These are phyloP conservation scores for Penicillium antarcticum DNA, from an alignment of 495 filamentous ascomycete species.

Conservation along the genomic window DNA sequence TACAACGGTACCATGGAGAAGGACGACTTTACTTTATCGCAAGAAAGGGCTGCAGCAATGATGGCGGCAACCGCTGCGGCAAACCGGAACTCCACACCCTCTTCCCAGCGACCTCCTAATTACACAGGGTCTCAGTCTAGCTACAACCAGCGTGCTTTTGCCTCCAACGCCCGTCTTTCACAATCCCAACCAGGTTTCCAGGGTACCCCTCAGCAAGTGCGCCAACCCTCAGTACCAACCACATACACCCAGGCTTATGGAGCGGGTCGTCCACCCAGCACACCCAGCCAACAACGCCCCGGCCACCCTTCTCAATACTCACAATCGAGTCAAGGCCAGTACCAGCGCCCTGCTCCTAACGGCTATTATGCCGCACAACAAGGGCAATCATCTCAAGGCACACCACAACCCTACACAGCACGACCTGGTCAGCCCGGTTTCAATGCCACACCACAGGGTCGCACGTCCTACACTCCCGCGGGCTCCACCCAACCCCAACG, in stretches of 20 bases:
- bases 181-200: constrained; percentile 35
- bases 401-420: constrained; percentile 39
- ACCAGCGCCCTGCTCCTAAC: constrained; percentile 39
- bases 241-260: constrained; percentile 36
- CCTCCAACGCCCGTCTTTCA: constrained; percentile 29
- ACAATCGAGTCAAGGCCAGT: constrained; percentile 36
- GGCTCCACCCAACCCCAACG: constrained; percentile 14
- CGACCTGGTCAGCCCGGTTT: constrained; percentile 39
- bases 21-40: constrained; percentile 57
- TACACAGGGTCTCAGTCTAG: constrained; percentile 27
- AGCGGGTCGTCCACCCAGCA: constrained; percentile 38
- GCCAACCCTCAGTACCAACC: constrained; percentile 35
- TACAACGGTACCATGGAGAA: constrained; percentile 84
- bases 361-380: constrained; percentile 38
- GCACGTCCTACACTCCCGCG: constrained; percentile 34
- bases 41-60: constrained; percentile 33
- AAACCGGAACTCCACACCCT: constrained; percentile 32
- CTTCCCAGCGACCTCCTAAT: constrained; percentile 22
- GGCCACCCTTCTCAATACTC: constrained; percentile 34
- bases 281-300: constrained; percentile 44
- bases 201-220: constrained; percentile 36
- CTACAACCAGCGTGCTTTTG: constrained; percentile 36
- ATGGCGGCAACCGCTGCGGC: constrained; percentile 24
- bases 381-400: constrained; percentile 26
- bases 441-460: constrained; percentile 26